Conservation (phyloP, 1,139 yeast species). For the Spathaspora sp. region DNA sequence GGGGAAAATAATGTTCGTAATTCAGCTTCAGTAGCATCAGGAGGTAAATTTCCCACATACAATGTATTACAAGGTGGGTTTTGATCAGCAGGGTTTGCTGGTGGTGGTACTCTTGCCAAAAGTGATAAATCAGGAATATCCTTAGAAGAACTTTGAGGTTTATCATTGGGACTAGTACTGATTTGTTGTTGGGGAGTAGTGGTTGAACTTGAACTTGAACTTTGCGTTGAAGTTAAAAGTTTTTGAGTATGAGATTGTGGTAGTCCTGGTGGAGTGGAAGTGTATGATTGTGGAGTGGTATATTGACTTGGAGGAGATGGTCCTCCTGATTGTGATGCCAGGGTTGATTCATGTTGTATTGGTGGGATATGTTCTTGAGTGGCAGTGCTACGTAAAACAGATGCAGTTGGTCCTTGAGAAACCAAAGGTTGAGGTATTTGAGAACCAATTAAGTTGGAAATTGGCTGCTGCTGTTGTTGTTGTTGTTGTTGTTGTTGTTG, state of each 20-base stretch:
- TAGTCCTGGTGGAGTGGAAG: constrained; percentile 13
- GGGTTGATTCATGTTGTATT: no score
- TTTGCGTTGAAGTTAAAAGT: constrained; percentile 4
- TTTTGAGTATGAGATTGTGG: not conserved
- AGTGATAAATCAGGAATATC: constrained; percentile 71
- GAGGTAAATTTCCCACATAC: constrained; percentile 95
- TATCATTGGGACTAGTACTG: constrained; percentile 6
- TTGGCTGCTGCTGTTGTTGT: constrained; percentile 4
- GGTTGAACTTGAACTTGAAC: constrained; percentile 9
- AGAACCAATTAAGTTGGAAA: constrained; percentile 7
- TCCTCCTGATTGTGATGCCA: no score
- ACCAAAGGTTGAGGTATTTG: constrained; percentile 6
- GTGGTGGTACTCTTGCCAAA: constrained; percentile 84
- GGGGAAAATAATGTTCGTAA: constrained; percentile 82
- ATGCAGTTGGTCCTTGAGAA: constrained; percentile 14
- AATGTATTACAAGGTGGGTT: constrained; percentile 97
- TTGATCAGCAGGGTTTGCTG: constrained; percentile 98
- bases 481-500: constrained; percentile 3
- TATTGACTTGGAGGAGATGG: no score
- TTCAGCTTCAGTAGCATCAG: constrained; percentile 94
- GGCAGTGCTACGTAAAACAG: constrained; percentile 11
- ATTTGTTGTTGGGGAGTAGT: not conserved
- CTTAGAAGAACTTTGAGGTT: constrained; percentile 17
- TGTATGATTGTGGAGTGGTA: constrained; percentile 8
- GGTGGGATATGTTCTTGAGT: constrained; percentile 8